Evolutionary conservation across 139 green algal species (phyloP).

Genomic region (Monoraphidium neglectum): DNA sequence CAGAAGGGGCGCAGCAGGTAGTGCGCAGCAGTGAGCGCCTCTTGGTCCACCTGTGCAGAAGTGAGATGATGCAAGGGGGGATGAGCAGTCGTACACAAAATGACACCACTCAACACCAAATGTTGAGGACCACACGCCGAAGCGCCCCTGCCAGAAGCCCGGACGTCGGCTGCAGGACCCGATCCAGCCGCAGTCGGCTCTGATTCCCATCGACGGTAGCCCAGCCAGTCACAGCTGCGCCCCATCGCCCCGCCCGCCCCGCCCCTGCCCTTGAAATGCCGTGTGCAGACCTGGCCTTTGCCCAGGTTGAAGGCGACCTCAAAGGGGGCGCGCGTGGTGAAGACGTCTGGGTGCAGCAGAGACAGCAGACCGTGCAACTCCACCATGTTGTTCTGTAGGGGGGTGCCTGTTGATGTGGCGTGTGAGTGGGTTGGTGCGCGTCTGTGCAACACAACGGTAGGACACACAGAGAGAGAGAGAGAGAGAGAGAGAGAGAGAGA

Average conservation of each 20-base stretch:
- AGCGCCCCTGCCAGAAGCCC: too few relatives aligned
- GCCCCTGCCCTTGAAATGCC: background rate
- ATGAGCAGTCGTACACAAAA: background rate
- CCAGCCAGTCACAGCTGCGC: too few relatives aligned
- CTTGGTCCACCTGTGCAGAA: slow-evolving; percentile 48
- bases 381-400: slow-evolving; percentile 80
- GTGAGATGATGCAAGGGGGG: background rate
- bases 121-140: background rate
- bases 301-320: slow-evolving; percentile 81
- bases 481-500: background rate
- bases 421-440: too few relatives aligned
- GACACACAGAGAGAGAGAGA: background rate
- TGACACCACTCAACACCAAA: background rate
- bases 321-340: slow-evolving; percentile 72
- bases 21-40: slow-evolving; percentile 54
- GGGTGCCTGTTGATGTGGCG: slow-evolving; percentile 67
- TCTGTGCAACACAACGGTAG: too few relatives aligned
- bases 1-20: slow-evolving; percentile 79
- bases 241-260: too few relatives aligned
- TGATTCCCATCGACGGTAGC: too few relatives aligned
- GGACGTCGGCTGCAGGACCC: too few relatives aligned
- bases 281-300: slow-evolving; percentile 41
- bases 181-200: too few relatives aligned
- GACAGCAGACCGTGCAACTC: slow-evolving; percentile 81
- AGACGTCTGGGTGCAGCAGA: slow-evolving; percentile 78